Percentiles rank a stretch among this genome's conserved stretches.
phyloP scores from a whole-genome alignment of 176 grass and related monocot genomes.

The Dendrocalamus sinicus region DNA sequence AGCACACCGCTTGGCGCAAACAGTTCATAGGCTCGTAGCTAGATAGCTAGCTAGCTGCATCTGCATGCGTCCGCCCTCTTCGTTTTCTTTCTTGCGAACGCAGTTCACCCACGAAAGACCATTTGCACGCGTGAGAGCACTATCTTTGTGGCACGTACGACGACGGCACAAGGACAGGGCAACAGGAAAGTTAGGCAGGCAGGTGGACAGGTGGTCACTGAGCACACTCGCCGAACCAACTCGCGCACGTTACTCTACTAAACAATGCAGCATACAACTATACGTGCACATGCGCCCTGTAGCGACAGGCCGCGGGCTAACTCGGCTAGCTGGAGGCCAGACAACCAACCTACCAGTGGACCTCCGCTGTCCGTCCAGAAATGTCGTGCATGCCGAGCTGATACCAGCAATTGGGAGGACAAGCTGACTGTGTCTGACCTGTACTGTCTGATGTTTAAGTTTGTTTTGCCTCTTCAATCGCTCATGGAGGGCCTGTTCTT shows the following conservation, averaged over 20 bases:
- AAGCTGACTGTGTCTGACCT: background rate
- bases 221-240: background rate
- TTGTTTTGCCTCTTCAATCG: background rate
- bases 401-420: background rate
- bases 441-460: background rate
- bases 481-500: background rate
- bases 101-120: too few relatives aligned
- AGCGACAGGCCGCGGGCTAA: background rate
- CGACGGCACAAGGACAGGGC: background rate
- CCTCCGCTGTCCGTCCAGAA: background rate
- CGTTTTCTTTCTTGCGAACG: too few relatives aligned
- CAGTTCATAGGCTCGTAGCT: too few relatives aligned
- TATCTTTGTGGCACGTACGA: background rate
- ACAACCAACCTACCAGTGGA: background rate
- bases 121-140: background rate
- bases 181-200: constrained; percentile 21
- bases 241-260: constrained; percentile 1
- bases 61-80: too few relatives aligned
- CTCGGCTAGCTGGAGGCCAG: background rate
- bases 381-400: background rate
- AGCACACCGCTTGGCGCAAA: too few relatives aligned
- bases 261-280: background rate
- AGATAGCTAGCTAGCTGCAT: too few relatives aligned
- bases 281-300: background rate
- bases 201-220: background rate